Base-by-base conservation (phyloP, 257 asterid species). In the Vinca minor region DNA sequence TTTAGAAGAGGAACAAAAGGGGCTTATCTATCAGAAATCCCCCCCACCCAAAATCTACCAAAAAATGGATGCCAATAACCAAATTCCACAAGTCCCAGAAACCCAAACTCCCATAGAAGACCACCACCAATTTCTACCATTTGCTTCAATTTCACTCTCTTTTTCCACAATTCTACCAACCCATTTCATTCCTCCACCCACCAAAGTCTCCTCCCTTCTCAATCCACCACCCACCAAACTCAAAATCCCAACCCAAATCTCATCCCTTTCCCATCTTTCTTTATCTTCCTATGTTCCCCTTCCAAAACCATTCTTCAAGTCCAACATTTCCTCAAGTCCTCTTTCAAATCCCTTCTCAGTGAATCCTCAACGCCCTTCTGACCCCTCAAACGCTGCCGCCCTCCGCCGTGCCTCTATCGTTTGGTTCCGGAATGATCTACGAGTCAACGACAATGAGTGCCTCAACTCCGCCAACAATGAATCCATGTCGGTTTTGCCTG, bases 401-500 rank as follows among this genome's bases (percentile, higher is more conserved):
- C 70, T 81, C 59, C 94, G 94, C 55, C 84, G 89, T 49, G 79
- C 96, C 14, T 81, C 94, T 23, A 84, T 93, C 50, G 94, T 89
- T 1, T 89, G 97, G 99, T 84, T 93, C 83, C 95, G 99, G 14
- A 93, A 93, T 76, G 99, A 93, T 74, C 95, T 93, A 53, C 99
- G 99, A 35, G 78, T 87, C 69, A 88, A 87, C 59, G 99, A 93
- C 76, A 93, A 93, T 49, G 99, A 89, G 65, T 83, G 88, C 69
- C 95, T 93, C 64, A 69, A 87, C 68, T 63, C 87, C 1, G 97
- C 99, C 44, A 81, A 87, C 81, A 82, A 83, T 69, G 94, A 87
- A 12, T 81, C 99, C 4, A 44, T 86, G 34, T 93, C 99, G 2
- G 87, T 93, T 1, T 82, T 93, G 45, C 96, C 97, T 0, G 88